Evolutionary conservation across 1,284 basidiomycete species (phyloP).

Genomic region (Mycena citricolor): DNA sequence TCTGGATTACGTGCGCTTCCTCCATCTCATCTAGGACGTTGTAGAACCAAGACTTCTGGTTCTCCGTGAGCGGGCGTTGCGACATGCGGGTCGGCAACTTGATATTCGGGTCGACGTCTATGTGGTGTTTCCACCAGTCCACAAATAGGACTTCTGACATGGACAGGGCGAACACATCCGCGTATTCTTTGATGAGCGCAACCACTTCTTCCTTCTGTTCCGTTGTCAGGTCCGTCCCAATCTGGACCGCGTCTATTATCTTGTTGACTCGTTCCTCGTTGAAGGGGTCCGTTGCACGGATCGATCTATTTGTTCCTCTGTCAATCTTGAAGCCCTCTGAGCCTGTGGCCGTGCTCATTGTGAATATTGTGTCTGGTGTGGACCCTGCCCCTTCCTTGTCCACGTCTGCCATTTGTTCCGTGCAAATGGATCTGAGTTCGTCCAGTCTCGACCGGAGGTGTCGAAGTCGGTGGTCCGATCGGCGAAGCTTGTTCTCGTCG

Average conservation of each 20-base stretch:
- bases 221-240: conserved; percentile 12
- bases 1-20: conserved; percentile 20
- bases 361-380: no score
- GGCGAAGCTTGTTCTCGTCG: no score
- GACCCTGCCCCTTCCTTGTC: no score
- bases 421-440: no score
- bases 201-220: conserved; percentile 9
- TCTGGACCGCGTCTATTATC: conserved; percentile 15
- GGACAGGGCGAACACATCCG: conserved; percentile 31
- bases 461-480: no score
- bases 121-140: conserved; percentile 25
- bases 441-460: no score
- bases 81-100: conserved; percentile 26
- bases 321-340: not conserved
- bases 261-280: not conserved
- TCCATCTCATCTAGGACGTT: conserved; percentile 35
- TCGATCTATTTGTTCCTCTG: not conserved
- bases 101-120: conserved; percentile 24
- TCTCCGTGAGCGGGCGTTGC: conserved; percentile 29
- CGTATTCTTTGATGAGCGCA: conserved; percentile 22
- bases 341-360: no score
- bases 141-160: conserved; percentile 29
- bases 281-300: conserved; percentile 2
- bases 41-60: conserved; percentile 32
- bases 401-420: no score